Percentiles rank a stretch among this genome's conserved stretches.
Evolutionary conservation across 176 grass and related monocot species (phyloP).

Genomic region (Hordeum marinum): DNA sequence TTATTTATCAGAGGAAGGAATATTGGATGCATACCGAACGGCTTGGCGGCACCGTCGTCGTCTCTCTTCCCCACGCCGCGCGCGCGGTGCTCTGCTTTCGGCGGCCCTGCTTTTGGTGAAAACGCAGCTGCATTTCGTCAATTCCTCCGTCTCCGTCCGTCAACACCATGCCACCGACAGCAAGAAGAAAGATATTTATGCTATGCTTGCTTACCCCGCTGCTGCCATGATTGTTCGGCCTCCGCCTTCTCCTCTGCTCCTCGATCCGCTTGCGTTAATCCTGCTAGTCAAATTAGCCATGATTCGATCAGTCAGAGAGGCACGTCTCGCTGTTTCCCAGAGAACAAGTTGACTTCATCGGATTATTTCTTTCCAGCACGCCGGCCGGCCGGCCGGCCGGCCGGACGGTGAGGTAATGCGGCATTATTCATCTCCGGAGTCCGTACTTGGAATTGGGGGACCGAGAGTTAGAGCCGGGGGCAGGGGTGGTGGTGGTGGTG

Average conservation of each 20-base stretch:
- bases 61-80: background rate
- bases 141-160: background rate
- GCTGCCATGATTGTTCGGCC: background rate
- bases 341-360: background rate
- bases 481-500: background rate
- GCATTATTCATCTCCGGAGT: background rate
- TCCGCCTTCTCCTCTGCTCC: background rate
- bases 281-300: background rate
- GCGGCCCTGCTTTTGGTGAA: constrained; percentile 32
- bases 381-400: no score
- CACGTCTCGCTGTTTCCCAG: background rate
- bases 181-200: background rate
- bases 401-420: no score
- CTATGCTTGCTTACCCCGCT: background rate
- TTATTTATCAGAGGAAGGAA: background rate
- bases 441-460: background rate
- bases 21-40: constrained; percentile 35
- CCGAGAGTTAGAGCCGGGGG: background rate
- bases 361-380: background rate
- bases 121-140: background rate
- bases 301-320: background rate
- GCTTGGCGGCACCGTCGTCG: constrained; percentile 25
- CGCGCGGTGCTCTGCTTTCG: background rate
- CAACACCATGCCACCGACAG: background rate
- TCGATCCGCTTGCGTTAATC: background rate